Evolutionary conservation across 2,329 filamentous ascomycete species (phyloP), one percentile per base, ranked within the genome.

Genomic region (Aureobasidium sp.): DNA sequence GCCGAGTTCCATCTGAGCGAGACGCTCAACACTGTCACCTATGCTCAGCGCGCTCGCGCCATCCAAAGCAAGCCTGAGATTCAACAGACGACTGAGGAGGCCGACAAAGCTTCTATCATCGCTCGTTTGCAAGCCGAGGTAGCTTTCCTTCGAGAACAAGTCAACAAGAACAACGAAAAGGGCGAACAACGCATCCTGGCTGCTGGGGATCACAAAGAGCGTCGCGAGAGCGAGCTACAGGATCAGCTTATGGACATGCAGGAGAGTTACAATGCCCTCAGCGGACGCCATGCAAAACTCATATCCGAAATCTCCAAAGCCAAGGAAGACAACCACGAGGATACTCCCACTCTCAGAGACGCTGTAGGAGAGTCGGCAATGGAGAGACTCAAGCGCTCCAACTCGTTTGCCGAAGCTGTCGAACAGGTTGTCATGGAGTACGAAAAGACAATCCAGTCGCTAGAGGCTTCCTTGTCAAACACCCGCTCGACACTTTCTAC

Each of bases 61-160:
- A 99, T 99, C 64, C 94, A 99, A 78, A 96, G 90, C 77, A 97
- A 97, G 74, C 95, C 94, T 8, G 88, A 91, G 64, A 97, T 99
- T 64, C 94, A 99, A 74, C 90, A 96, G 71, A 79, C 90, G 44
- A 78, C 84, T 17, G 93, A 97, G 68, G 93, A 97, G 65, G 86
- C 88, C 60, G 94, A 99, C 76, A 97, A 96, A 74, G 90, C 96
- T 73, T 91, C 90, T 37, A 81, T 95, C 40, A 97, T 99, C 65
- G 94, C 97, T 60, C 85, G 94, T 44, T 82, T 99, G 54, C 93
- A 96, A 70, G 91, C 93, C 5, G 94, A 99, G 72, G 90, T 99
- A 52, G 85, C 90, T 40, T 97, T 97, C 73, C 78, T 99, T 64
- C 88, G 94, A 17, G 93, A 97, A 68, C 94, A 99, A 73, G 91